Percentiles rank a stretch among this genome's conserved stretches.
phyloP scores from a whole-genome alignment of 139 green algal genomes.

The Edaphochlamys debaryana region DNA sequence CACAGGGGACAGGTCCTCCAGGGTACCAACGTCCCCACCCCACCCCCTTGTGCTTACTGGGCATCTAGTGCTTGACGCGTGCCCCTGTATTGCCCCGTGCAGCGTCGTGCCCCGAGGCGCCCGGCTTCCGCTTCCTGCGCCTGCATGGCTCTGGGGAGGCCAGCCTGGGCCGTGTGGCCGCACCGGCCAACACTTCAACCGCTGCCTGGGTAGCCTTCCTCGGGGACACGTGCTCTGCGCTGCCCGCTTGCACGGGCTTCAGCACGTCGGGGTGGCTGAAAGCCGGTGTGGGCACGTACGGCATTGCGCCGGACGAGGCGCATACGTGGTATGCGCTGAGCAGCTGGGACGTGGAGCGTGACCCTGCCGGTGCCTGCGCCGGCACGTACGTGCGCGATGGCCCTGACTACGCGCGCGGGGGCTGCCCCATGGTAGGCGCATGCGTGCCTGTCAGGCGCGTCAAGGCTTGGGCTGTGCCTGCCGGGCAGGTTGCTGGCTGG shows the following conservation, averaged over 20 bases:
- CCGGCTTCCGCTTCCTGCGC: conserved; percentile 18
- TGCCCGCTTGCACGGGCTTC: not conserved
- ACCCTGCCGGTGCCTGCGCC: conserved; percentile 1
- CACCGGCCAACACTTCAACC: not conserved
- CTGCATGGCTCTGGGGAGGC: not conserved
- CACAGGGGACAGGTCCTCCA: too few relatives aligned
- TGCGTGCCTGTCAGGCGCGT: too few relatives aligned
- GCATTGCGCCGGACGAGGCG: too few relatives aligned
- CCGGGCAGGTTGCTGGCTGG: too few relatives aligned
- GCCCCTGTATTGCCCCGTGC: too few relatives aligned
- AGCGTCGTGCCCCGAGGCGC: not conserved
- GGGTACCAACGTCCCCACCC: too few relatives aligned
- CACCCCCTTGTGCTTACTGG: too few relatives aligned
- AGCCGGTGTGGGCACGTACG: not conserved
- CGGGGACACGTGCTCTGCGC: not conserved
- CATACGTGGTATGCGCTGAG: conserved; percentile 9
- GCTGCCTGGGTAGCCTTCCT: not conserved
- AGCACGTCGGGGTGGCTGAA: conserved; percentile 16
- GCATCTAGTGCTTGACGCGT: too few relatives aligned
- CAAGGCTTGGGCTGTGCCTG: too few relatives aligned
- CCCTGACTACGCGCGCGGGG: not conserved
- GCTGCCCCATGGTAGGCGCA: conserved; percentile 29
- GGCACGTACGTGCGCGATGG: conserved; percentile 6
- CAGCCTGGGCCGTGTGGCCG: conserved; percentile 6
- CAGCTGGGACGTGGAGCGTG: conserved; percentile 17